phyloP scores from a whole-genome alignment of 2,329 filamentous ascomycete species.

The Davidsoniella neocaledoniae region DNA sequence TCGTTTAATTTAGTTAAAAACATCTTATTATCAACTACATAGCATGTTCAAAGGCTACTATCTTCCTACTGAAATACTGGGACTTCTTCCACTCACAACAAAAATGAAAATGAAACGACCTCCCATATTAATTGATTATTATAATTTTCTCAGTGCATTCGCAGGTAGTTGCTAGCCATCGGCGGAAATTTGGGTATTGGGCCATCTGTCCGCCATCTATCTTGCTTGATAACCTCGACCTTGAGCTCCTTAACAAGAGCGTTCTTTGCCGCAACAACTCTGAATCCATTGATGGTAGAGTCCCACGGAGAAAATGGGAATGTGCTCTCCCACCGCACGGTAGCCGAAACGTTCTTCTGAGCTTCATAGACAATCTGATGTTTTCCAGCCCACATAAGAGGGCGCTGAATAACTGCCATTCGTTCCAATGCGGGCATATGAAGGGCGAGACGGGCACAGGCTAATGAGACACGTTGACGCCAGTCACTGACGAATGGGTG shows the following conservation, averaged over 20 bases:
- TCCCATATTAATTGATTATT: no score
- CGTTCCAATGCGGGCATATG: slow-evolving; percentile 15
- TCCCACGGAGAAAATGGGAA: slow-evolving; percentile 15
- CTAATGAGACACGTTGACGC: slow-evolving; percentile 15
- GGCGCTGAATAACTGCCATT: slow-evolving; percentile 14
- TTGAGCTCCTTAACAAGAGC: not conserved
- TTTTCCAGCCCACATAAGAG: slow-evolving; percentile 16
- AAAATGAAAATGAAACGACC: no score
- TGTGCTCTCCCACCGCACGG: slow-evolving; percentile 13
- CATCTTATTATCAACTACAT: no score
- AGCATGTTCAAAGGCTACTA: no score
- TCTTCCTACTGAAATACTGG: no score
- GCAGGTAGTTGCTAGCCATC: no score
- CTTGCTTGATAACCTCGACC: not conserved
- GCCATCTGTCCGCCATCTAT: slow-evolving; percentile 1
- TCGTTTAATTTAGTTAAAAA: no score
- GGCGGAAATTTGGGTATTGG: slow-evolving; percentile 2
- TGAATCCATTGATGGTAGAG: slow-evolving; percentile 15
- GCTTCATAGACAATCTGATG: slow-evolving; percentile 14
- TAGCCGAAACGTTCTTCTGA: not conserved
- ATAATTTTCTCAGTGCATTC: no score
- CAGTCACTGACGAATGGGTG: slow-evolving; percentile 13
- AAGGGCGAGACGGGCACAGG: slow-evolving; percentile 14
- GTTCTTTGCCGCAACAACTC: slow-evolving; percentile 13
- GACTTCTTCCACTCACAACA: no score